Percentiles rank a stretch among this genome's conserved stretches.
These are phyloP conservation scores for Aquilaria agallochum DNA, from an alignment of 441 rosid genomes.

Conservation along the genomic window DNA sequence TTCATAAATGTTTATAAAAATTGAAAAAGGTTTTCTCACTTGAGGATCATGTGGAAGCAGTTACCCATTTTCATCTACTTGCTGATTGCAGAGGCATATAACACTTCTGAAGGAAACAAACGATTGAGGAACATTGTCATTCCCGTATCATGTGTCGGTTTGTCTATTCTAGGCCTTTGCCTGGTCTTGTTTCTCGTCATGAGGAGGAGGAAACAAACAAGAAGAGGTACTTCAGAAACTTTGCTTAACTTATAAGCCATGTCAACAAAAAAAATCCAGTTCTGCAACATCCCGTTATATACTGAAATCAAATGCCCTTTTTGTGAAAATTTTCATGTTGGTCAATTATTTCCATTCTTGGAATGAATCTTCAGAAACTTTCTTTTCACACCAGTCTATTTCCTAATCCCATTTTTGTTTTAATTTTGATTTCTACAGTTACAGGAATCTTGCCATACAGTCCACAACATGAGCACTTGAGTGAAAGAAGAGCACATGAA, in stretches of 20 bases:
- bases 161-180: conserved; percentile 1
- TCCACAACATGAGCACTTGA: not conserved
- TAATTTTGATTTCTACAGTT: not conserved
- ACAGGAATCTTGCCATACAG: not conserved
- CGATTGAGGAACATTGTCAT: not conserved
- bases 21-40: not conserved
- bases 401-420: not conserved
- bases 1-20: not conserved
- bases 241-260: not conserved
- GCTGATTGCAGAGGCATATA: not conserved
- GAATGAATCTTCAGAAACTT: not conserved
- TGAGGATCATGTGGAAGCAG: not conserved
- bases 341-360: not conserved
- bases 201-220: not conserved
- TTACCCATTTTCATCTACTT: not conserved
- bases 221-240: not conserved
- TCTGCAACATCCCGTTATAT: not conserved
- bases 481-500: conserved; percentile 4
- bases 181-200: not conserved
- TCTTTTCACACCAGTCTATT: not conserved
- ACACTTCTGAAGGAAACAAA: not conserved
- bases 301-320: not conserved
- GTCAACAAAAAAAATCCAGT: not conserved
- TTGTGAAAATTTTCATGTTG: not conserved
- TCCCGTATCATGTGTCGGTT: not conserved